Conservation (phyloP, 768 basidiomycete species). For the Pulveroboletus sp. region DNA sequence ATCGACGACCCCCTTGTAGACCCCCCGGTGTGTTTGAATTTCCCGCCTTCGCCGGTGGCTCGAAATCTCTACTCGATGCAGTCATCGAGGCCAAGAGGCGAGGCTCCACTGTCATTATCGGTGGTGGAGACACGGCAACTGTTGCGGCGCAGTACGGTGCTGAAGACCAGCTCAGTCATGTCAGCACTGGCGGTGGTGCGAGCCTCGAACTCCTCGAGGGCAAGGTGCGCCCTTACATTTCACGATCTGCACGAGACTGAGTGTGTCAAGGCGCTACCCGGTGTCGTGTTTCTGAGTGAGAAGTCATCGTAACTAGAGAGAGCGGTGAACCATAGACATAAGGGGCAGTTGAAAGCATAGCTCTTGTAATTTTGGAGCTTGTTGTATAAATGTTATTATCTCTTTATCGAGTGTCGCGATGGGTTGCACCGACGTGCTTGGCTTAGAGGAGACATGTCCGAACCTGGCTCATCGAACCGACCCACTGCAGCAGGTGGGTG, state of each 20-base stretch:
- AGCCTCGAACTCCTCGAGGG: conserved; percentile 95
- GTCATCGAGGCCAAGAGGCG: conserved; percentile 80
- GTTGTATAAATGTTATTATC: conserved; percentile 14
- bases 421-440: no score
- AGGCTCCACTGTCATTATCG: conserved; percentile 90
- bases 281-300: conserved; percentile 86
- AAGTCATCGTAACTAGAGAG: conserved; percentile 39
- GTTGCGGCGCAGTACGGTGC: conserved; percentile 80
- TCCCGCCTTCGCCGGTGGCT: conserved; percentile 83
- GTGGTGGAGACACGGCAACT: conserved; percentile 96
- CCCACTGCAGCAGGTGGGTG: conserved; percentile 9
- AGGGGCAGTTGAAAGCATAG: not conserved
- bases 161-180: conserved; percentile 90
- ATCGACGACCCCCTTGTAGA: conserved; percentile 37
- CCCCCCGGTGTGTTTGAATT: conserved; percentile 99
- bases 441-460: conserved; percentile 3
- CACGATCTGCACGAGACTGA: conserved; percentile 11
- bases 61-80: conserved; percentile 77
- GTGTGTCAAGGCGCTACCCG: conserved; percentile 65
- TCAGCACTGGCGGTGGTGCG: conserved; percentile 93
- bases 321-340: conserved; percentile 8
- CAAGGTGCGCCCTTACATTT: conserved; percentile 56
- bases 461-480: conserved; percentile 12
- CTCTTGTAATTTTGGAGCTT: conserved; percentile 14
- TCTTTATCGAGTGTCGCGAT: conserved; percentile 12